Base-by-base conservation (phyloP, 352 stramenopile genomes). In the Globisporangium barbulae region DNA sequence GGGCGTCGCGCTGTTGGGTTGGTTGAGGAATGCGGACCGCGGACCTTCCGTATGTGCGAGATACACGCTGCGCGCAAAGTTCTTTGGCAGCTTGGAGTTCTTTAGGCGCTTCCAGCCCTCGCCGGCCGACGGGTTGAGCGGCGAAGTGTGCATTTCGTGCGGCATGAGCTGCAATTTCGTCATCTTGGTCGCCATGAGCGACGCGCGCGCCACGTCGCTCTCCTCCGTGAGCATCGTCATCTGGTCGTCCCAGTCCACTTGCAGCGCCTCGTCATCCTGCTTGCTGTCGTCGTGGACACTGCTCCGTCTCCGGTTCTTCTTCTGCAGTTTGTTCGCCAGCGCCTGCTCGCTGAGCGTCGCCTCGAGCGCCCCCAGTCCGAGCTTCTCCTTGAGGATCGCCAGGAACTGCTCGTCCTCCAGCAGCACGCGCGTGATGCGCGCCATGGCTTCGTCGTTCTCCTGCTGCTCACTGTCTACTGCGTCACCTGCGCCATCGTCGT, bases 71-170 rank as follows among this genome's bases (percentile, higher is more conserved):
- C 79, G 74, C 48, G 79, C 85, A 59, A 93, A 93, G 59, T 79
- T 79, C 8, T 62, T 69, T 0, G 85, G 81, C 48, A 93, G 53
- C 2, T 74, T 74, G 5, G 77, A 76, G 0, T 66, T 68, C 61
- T 89, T 87, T 2, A 93, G 73, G 1, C 85, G 81, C 63, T 91
- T 91, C 85, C 82, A 93, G 57, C 82, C 85, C 65, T 90, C 77
- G 5, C 82, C 82, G 12, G 48, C 2, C 17, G 48, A 21, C 2
- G 70, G 80, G 7, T 59, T 66, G 0, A 61, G 70, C 13, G 58
- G 71, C 15, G 41, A 33, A 13, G 56, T 70, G 42, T 45, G 61
- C 2, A 50, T 22, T 31, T 49, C 33, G 25, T 69, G 47, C 4
- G 76, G 54, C 35, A 69, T 44, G 19, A 93, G 63, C 56, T 88